Percentiles rank a stretch among this genome's conserved stretches.
phyloP scores from a whole-genome alignment of 164 flowering plant genomes.

The Annona cherimola region DNA sequence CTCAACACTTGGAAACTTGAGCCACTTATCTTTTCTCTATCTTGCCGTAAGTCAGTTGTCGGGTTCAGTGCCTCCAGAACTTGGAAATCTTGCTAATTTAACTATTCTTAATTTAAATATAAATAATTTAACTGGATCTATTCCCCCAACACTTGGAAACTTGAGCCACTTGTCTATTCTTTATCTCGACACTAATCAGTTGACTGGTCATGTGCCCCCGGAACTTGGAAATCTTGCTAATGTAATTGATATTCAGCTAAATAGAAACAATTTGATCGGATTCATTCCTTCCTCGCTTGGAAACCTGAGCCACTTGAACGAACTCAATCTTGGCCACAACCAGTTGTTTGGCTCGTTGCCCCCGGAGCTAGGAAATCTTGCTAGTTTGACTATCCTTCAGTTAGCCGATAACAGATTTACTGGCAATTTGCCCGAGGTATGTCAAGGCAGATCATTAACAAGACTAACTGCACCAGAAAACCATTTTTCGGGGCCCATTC shows the following conservation, averaged over 20 bases:
- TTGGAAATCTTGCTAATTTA: too few species aligned
- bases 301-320: constrained; percentile 12
- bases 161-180: constrained; percentile 9
- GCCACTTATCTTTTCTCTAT: too few species aligned
- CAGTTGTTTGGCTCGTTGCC: constrained; percentile 13
- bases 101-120: not conserved
- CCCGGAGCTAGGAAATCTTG: constrained; percentile 15
- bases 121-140: constrained; percentile 37
- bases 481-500: constrained; percentile 5
- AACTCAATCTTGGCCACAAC: constrained; percentile 15
- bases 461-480: not conserved
- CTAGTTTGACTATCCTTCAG: not conserved
- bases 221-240: not conserved
- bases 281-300: constrained; percentile 17
- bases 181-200: not conserved
- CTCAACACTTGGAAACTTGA: too few species aligned
- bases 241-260: not conserved
- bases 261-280: constrained; percentile 3
- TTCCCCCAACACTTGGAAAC: constrained; percentile 35
- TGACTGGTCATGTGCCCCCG: not conserved
- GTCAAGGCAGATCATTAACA: constrained; percentile 1
- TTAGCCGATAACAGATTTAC: not conserved
- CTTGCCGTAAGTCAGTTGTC: too few species aligned
- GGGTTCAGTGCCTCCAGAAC: too few species aligned
- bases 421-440: constrained; percentile 3